Conservation (phyloP, 2,329 filamentous ascomycete species). For the Monascus ruber region DNA sequence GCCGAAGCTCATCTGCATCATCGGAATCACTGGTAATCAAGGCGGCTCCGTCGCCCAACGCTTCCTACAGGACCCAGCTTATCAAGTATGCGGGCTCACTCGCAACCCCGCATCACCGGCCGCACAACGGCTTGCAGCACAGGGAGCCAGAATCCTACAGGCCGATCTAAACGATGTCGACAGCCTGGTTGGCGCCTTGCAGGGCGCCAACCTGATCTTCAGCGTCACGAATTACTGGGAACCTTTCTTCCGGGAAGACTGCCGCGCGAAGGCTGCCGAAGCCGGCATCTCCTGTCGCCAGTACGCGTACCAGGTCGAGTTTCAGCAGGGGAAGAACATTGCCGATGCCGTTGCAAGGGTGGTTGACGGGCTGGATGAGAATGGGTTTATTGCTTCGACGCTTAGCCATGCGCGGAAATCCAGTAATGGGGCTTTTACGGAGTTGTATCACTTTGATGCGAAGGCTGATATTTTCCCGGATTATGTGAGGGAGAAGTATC, state of each 20-base stretch:
- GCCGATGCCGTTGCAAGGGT: constrained; percentile 41
- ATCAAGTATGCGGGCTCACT: constrained; percentile 18
- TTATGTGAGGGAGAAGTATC: constrained; percentile 35
- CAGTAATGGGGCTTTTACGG: constrained; percentile 35
- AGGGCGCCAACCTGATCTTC: constrained; percentile 41
- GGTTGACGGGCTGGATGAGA: constrained; percentile 31
- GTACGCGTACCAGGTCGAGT: constrained; percentile 40
- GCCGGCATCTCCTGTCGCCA: constrained; percentile 32
- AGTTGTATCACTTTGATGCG: constrained; percentile 38
- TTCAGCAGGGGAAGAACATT: constrained; percentile 43
- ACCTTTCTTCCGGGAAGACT: constrained; percentile 37
- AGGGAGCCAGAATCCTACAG: constrained; percentile 18
- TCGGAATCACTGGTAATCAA: constrained; percentile 13
- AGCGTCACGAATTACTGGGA: constrained; percentile 46
- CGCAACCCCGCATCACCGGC: constrained; percentile 12
- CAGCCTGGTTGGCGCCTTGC: constrained; percentile 13
- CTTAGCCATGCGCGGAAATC: constrained; percentile 39
- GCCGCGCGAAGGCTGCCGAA: constrained; percentile 27
- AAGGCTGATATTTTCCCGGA: constrained; percentile 42
- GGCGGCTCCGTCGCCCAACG: constrained; percentile 12
- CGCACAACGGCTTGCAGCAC: constrained; percentile 9
- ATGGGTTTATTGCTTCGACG: constrained; percentile 42
- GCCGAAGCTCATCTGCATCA: constrained; percentile 6
- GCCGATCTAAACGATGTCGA: constrained; percentile 14
- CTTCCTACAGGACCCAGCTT: constrained; percentile 14